A percentile compares a stretch with the other conserved stretches of the same genome.
Conservation (phyloP, 164 flowering plant species). For the Vitis rotundifolia region DNA sequence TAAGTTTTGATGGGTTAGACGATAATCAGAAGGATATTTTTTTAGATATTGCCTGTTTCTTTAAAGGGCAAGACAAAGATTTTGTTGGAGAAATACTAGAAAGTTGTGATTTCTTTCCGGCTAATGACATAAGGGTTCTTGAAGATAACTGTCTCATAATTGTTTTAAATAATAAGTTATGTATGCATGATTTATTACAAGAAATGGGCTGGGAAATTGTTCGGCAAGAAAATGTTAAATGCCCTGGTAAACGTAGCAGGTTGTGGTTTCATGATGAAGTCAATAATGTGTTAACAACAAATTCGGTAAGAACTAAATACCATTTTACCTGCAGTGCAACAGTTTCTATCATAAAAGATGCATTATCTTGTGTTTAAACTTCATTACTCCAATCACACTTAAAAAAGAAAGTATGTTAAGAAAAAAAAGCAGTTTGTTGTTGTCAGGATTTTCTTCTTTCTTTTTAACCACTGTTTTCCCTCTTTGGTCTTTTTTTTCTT, state of each 20-base stretch:
- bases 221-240: neutral
- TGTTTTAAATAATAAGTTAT: neutral
- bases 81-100: neutral
- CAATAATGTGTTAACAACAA: slow-evolving; percentile 2
- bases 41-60: neutral
- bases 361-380: neutral
- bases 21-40: neutral
- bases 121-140: neutral
- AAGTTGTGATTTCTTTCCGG: neutral
- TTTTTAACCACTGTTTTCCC: too few relatives aligned
- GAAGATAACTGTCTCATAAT: neutral
- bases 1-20: slow-evolving; percentile 3
- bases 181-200: slow-evolving; percentile 6
- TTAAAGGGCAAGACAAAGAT: slow-evolving; percentile 5
- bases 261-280: slow-evolving; percentile 7
- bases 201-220: slow-evolving; percentile 9
- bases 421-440: too few relatives aligned
- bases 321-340: neutral
- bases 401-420: too few relatives aligned
- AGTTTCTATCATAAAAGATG: neutral
- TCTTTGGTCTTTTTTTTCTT: too few relatives aligned
- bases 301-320: slow-evolving; percentile 11
- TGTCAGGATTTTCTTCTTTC: too few relatives aligned
- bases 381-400: too few relatives aligned
- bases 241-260: slow-evolving; percentile 2